phyloP scores from a whole-genome alignment of 177 flowering plant genomes.

The Telopea speciosissima region DNA sequence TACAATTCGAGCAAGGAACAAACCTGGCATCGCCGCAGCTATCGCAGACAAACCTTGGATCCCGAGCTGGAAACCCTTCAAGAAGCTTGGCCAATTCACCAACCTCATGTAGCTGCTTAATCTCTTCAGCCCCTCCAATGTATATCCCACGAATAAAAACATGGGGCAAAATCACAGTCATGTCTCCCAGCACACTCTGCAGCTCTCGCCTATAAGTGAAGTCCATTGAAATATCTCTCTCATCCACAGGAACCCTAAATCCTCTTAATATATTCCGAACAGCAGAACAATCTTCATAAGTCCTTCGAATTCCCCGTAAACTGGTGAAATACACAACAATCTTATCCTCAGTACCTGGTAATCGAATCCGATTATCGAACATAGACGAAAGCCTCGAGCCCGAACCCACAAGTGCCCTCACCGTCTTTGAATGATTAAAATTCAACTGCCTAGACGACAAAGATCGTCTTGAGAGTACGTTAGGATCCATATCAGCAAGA shows the following conservation, averaged over 20 bases:
- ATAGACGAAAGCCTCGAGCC: conserved; percentile 18
- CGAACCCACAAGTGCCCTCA: conserved; percentile 10
- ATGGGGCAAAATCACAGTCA: conserved; percentile 52
- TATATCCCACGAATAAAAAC: conserved; percentile 63
- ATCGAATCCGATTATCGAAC: conserved; percentile 7
- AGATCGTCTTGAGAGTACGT: conserved; percentile 44
- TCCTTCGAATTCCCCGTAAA: conserved; percentile 76
- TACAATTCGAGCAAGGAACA: conserved; percentile 62
- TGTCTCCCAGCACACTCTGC: conserved; percentile 42
- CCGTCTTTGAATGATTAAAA: not conserved
- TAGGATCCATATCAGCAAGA: conserved; percentile 60
- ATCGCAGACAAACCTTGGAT: conserved; percentile 39
- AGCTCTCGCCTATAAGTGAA: conserved; percentile 52
- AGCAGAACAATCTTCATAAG: conserved; percentile 74
- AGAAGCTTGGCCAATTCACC: conserved; percentile 68
- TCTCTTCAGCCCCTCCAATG: conserved; percentile 78
- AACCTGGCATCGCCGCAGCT: conserved; percentile 86
- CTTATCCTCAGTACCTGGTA: conserved; percentile 35
- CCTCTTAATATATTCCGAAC: conserved; percentile 64
- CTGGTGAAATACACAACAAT: conserved; percentile 75
- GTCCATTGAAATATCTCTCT: conserved; percentile 90
- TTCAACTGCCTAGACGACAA: conserved; percentile 39
- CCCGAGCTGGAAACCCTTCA: conserved; percentile 45
- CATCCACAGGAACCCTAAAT: conserved; percentile 65
- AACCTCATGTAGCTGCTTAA: conserved; percentile 57